Evolutionary conservation across 345 rosid species (phyloP), one percentile per base, ranked within the genome.

Genomic region (Salix arbutifolia): DNA sequence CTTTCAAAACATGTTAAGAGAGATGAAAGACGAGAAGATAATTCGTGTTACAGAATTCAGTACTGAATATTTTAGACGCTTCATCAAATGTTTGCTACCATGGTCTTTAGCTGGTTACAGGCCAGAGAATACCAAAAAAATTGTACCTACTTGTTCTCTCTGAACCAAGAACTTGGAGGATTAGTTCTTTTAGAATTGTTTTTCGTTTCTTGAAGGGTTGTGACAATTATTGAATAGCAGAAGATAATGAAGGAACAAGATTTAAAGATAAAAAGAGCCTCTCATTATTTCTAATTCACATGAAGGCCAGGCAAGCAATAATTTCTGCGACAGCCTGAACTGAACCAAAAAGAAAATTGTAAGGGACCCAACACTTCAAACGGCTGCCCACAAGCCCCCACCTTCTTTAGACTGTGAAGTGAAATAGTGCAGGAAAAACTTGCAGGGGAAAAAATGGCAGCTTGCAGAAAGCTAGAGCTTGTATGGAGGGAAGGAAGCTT

Each of bases 221-320:
- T 37, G 76, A 56, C 66, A 78, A 73, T 69, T 76, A 21, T 38
- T 28, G 56, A 64, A 74, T 25, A 70, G 25, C 76, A 69, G 78
- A 75, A 23, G 70, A 19, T 60, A 79, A 76, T 67, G 80, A 65
- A 64, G 73, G 53, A 79, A 37, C 12, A 66, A 4, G 21, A 44
- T 28, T 78, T 83, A 78, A 70, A 73, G 77, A 78, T 74, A 62
- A 76, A 76, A 74, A 38, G 46, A 79, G 35, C 73, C 68, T 77
- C 71, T 78, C 82, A 76, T 74, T 37, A 40, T 67, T 70, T 66
- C 80, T 74, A 5, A 67, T n/a, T 62, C 68, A 65, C 56, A 76
- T 70, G 78, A 78, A 79, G 87, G 72, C 75, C 75, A 81, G 61
- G 83, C 83, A 73, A 78, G 77, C 83, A 81, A 70, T 78, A 80